These are phyloP conservation scores for Thelonectria olida DNA, from an alignment of 2,329 filamentous ascomycete species.

Conservation along the genomic window DNA sequence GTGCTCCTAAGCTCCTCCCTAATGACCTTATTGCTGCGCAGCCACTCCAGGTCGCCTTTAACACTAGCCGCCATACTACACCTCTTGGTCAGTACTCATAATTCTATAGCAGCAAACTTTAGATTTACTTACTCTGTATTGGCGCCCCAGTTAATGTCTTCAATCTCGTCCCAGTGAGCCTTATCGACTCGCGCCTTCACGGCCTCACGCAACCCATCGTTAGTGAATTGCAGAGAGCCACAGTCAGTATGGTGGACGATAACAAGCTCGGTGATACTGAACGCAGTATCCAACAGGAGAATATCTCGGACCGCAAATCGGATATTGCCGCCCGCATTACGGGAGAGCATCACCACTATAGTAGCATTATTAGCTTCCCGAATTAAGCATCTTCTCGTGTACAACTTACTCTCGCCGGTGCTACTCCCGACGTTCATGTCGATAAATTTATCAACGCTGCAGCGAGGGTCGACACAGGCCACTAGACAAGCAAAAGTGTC, in stretches of 20 bases:
- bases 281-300: neutral
- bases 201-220: neutral
- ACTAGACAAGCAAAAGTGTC: neutral
- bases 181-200: neutral
- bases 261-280: neutral
- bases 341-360: conserved; percentile 1
- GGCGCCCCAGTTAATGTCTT: neutral
- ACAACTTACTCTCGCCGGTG: conserved; percentile 4
- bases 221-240: neutral
- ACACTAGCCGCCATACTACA: conserved; percentile 1
- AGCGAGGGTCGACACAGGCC: conserved; percentile 1
- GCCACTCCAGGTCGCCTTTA: conserved; percentile 1
- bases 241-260: neutral
- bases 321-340: conserved; percentile 1
- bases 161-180: conserved; percentile 3
- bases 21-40: neutral
- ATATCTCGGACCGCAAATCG: neutral
- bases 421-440: neutral
- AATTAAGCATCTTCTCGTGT: neutral
- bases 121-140: neutral
- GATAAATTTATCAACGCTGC: conserved; percentile 1
- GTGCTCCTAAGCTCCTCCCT: neutral
- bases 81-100: neutral
- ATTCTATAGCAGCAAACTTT: neutral
- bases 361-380: neutral